A percentile compares a stretch with the other conserved stretches of the same genome.
Conservation (phyloP, 768 basidiomycete genomes). For the Serendipita vermifera region DNA sequence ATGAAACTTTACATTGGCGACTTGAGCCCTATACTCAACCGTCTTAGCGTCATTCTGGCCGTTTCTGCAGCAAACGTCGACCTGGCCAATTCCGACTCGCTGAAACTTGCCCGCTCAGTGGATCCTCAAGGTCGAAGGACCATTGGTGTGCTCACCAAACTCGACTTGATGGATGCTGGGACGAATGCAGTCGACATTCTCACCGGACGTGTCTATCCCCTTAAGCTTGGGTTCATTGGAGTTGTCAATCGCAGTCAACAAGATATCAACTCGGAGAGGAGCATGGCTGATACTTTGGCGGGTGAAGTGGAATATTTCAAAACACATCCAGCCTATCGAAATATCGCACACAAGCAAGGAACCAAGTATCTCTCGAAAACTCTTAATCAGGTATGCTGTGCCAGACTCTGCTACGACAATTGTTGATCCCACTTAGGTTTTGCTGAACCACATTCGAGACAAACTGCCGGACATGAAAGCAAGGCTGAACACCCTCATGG, state of each 20-base stretch:
- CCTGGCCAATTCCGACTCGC: constrained; percentile 93
- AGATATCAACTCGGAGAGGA: constrained; percentile 82
- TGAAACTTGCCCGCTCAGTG: constrained; percentile 90
- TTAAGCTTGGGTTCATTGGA: constrained; percentile 96
- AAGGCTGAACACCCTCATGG: constrained; percentile 92
- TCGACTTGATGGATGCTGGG: constrained; percentile 98
- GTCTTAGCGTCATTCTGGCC: constrained; percentile 75
- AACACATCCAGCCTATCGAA: constrained; percentile 80
- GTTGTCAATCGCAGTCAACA: constrained; percentile 96
- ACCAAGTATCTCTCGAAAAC: constrained; percentile 89
- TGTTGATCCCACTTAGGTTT: constrained; percentile 36
- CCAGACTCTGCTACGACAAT: constrained; percentile 17
- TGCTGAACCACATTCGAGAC: constrained; percentile 96
- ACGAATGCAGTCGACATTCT: constrained; percentile 95
- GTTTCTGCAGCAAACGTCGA: constrained; percentile 98
- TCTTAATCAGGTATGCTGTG: constrained; percentile 64
- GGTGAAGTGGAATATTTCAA: constrained; percentile 86
- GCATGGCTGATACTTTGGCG: constrained; percentile 70
- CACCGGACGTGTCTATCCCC: constrained; percentile 91
- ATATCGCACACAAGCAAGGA: constrained; percentile 95
- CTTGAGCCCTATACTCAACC: not conserved
- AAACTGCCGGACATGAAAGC: constrained; percentile 99
- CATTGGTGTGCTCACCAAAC: constrained; percentile 91
- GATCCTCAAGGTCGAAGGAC: constrained; percentile 95
- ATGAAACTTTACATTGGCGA: constrained; percentile 3